Base-by-base conservation (phyloP, 768 basidiomycete species). In the Boletus subcaerulescens region DNA sequence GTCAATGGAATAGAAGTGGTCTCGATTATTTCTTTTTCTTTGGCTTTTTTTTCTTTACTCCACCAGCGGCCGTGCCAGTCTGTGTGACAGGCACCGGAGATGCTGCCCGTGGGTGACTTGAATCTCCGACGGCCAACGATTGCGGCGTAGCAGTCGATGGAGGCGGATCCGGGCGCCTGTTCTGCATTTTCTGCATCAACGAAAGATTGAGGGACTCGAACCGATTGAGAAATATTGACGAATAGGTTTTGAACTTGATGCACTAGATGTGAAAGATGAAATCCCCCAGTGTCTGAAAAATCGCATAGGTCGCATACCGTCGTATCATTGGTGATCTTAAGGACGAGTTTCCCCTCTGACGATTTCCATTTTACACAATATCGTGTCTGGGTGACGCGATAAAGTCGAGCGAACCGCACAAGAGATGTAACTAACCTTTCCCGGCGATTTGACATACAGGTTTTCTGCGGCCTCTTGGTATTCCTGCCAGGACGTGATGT, bases 241-340 rank as follows among this genome's bases (percentile, higher is more conserved):
- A 97, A 63, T 87, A 86, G 2, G 95, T 96, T 72, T 95, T 93
- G 79, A 96, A 98, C 72, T 95, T 97, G 62, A 98, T 79, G 70
- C 93, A 96, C 96, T 98, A 68, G 7, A 44, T 50, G 18, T 24
- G 5, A 26, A 43, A 11, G 18, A 35, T 46, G 3, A 39, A 43
- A 45, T 31, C 10, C n/a, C 46, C 13, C 29, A 24, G 22, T 12
- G 38, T 5, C 24, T 5, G 35, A 9, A 29, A 18, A 18, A 20
- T 20, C 55, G 31, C 48, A 33, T 18, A n/a, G 31, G 38, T 26
- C 38, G 79, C 90, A 62, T 69, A 96, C 96, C 65, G 86, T 88
- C 35, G 79, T 81, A 70, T 97, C 83, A 74, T 98, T 91, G 2
- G 96, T 98, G 66, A 98, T 86, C 76, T 96, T 97, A 58, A 98